Conservation (phyloP, 1,284 basidiomycete species). For the Heterobasidion parviporum region DNA sequence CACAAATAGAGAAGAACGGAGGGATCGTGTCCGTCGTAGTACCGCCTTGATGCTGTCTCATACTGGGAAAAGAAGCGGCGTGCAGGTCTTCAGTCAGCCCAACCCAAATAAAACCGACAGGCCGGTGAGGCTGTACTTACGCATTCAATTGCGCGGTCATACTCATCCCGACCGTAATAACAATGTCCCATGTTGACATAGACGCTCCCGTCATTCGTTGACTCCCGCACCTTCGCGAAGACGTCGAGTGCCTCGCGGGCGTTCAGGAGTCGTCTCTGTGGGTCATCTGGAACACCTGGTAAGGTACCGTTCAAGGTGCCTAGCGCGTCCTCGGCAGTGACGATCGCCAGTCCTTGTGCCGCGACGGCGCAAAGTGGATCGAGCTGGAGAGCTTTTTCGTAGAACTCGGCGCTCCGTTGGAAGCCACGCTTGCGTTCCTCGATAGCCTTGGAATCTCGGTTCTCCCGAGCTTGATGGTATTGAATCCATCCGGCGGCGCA, state of each 20-base stretch:
- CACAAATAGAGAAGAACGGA: conserved; percentile 76
- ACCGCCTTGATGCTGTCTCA: conserved; percentile 75
- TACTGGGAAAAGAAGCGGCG: conserved; percentile 45
- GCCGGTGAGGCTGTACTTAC: conserved; percentile 42
- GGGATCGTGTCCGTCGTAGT: conserved; percentile 64
- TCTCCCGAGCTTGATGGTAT: conserved; percentile 81
- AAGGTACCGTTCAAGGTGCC: conserved; percentile 51
- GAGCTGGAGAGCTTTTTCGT: conserved; percentile 78
- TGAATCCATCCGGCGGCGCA: conserved; percentile 83
- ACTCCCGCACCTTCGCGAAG: conserved; percentile 85
- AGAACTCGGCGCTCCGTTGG: conserved; percentile 79
- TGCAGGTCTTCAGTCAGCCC: neutral
- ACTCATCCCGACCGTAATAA: conserved; percentile 85
- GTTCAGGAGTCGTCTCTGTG: conserved; percentile 55
- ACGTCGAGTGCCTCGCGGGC: conserved; percentile 80
- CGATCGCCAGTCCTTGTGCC: conserved; percentile 88
- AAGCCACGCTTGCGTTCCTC: conserved; percentile 76
- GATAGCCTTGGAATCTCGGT: conserved; percentile 49
- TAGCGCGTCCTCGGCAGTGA: conserved; percentile 83
- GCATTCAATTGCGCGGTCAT: conserved; percentile 88
- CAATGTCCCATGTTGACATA: conserved; percentile 95
- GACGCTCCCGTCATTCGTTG: conserved; percentile 76
- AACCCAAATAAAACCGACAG: conserved; percentile 1
- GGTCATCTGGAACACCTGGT: conserved; percentile 49
- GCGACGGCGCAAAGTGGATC: conserved; percentile 84